phyloP scores from a whole-genome alignment of 495 filamentous ascomycete species.

The Aspergillus bridgeri region DNA sequence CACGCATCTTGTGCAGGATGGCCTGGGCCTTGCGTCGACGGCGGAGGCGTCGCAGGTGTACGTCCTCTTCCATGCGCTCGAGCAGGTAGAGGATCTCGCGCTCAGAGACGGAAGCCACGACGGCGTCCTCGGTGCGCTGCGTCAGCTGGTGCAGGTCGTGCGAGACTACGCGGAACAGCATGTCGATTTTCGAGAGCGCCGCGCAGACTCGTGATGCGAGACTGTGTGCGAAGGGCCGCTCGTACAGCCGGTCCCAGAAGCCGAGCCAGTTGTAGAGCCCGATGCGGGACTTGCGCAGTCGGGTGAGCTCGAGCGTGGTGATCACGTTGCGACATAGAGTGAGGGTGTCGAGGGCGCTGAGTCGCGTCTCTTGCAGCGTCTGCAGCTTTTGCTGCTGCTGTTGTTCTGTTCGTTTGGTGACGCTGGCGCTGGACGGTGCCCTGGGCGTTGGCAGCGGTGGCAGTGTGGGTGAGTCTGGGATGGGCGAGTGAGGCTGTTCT shows the following conservation, averaged over 20 bases:
- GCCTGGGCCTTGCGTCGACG: conserved; percentile 20
- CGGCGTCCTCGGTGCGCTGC: conserved; percentile 12
- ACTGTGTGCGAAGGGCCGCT: conserved; percentile 10
- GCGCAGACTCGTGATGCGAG: conserved; percentile 11
- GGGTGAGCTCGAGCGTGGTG: conserved; percentile 20
- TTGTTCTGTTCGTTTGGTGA: not conserved
- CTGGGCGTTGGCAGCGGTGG: no score
- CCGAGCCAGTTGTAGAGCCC: conserved; percentile 22
- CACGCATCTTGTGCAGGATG: conserved; percentile 18
- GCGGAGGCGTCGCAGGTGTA: conserved; percentile 14
- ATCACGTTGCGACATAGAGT: conserved; percentile 22
- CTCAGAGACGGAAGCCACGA: conserved; percentile 14
- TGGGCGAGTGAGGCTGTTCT: not conserved
- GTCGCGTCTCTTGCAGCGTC: conserved; percentile 15
- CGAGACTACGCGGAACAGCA: conserved; percentile 21
- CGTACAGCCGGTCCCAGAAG: conserved; percentile 24
- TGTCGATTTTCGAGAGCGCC: conserved; percentile 16
- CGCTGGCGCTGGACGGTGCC: not conserved
- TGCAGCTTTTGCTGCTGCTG: not conserved
- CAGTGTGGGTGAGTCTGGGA: not conserved
- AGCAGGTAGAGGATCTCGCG: conserved; percentile 18
- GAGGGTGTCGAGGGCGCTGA: conserved; percentile 19
- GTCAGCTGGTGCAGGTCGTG: conserved; percentile 20
- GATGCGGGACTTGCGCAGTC: conserved; percentile 23
- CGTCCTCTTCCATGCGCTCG: conserved; percentile 25